A percentile compares a stretch with the other conserved stretches of the same genome.
Evolutionary conservation across 2,329 filamentous ascomycete genomes (phyloP).

Genomic region (Alternaria panax): DNA sequence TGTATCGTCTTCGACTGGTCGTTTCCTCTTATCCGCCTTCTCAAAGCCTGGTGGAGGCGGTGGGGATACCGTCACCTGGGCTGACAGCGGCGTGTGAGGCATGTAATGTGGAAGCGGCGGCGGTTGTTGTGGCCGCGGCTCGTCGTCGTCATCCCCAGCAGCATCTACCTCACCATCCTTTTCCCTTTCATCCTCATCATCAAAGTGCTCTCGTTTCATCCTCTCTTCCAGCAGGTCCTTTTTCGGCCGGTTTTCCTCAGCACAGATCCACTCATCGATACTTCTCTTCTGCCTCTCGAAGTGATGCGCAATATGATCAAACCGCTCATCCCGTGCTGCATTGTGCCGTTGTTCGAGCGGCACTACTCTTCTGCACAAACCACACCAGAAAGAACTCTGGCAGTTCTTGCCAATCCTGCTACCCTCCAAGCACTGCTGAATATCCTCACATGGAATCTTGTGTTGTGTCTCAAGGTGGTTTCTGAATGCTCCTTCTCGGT

Average conservation of each 20-base stretch:
- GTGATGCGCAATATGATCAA: constrained; percentile 79
- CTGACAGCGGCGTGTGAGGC: neutral
- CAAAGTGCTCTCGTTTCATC: constrained; percentile 30
- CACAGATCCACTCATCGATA: constrained; percentile 65
- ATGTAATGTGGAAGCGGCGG: neutral
- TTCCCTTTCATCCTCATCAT: constrained; percentile 20
- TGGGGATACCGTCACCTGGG: neutral
- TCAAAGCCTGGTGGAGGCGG: neutral
- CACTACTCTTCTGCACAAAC: constrained; percentile 72
- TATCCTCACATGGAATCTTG: constrained; percentile 27
- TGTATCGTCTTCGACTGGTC: neutral
- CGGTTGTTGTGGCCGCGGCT: neutral
- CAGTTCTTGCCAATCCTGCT: constrained; percentile 71
- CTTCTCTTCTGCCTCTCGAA: constrained; percentile 63
- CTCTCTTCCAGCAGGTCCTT: constrained; percentile 31
- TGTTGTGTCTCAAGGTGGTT: constrained; percentile 67
- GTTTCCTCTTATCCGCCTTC: neutral
- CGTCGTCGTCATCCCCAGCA: constrained; percentile 9
- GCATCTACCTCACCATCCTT: constrained; percentile 9
- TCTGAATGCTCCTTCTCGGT: constrained; percentile 66
- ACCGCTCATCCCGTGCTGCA: constrained; percentile 67
- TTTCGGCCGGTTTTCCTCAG: constrained; percentile 49
- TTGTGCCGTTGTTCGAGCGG: constrained; percentile 58
- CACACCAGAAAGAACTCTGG: constrained; percentile 81
- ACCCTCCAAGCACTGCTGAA: constrained; percentile 56